Base-by-base conservation (phyloP, 2,329 filamentous ascomycete genomes). In the Apiospora phragmitis region DNA sequence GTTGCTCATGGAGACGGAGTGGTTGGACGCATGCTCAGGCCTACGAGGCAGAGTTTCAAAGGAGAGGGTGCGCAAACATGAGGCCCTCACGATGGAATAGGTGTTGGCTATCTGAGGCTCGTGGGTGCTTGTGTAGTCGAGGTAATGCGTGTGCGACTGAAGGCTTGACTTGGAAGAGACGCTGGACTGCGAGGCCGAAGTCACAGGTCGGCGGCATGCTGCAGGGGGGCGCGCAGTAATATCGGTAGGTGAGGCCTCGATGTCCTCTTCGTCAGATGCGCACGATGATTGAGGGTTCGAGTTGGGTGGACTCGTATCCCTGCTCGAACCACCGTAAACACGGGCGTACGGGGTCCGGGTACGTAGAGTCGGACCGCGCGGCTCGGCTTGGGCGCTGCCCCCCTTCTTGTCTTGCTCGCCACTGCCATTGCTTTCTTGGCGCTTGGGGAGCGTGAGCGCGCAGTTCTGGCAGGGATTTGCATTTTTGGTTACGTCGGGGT, bases 71-170 rank as follows among this genome's bases (percentile, higher is more conserved):
- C 90, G 87, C 65, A 92, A 81, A 74, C 90, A 92, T 0, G 90
- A 91, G 66, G 90, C 88, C 67, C 90, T 88, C 68, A 92, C 85
- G 51, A 90, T 87, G n/a, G 89, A 89, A 80, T 91, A 92, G 9
- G 89, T 91, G n/a, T 84, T 83, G 18, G 89, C 84, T 1, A 87
- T 82, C 4, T 89, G 82, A 3, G 90, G 89, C 72, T 92, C 90
- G 77, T 92, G 90, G 5, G 89, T 91, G 1, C 90, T 92, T 5
- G 90, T 92, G 77, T 92, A 92, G 76, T 91, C 88, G 67, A 92
- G 82, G 74, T 88, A 91, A 76, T 92, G 90, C 6, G 87, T 87
- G 75, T 92, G 90, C 55, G 85, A 85, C 42, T 83, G 80, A 42
- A 83, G 76, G 71, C 82, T 82, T 18, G 83, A 83, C n/a, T 81